phyloP scores from a whole-genome alignment of 805 yeast genomes.

The Candida railenensis region DNA sequence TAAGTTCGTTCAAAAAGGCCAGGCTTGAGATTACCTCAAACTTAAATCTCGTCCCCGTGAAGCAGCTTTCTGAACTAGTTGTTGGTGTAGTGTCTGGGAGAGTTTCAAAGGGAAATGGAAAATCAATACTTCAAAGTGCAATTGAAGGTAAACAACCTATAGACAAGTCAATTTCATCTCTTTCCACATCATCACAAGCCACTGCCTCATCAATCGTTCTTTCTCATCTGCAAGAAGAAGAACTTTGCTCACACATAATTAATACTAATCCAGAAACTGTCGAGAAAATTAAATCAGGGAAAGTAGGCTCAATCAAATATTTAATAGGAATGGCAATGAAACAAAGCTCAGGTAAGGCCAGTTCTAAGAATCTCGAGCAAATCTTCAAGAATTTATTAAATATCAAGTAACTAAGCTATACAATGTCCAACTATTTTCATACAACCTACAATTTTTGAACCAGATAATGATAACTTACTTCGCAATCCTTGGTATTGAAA shows the following conservation, averaged over 20 bases:
- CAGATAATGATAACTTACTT: background rate
- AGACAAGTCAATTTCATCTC: background rate
- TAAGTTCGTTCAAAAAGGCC: slow-evolving; percentile 65
- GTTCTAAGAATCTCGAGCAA: slow-evolving; percentile 27
- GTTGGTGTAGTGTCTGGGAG: slow-evolving; percentile 29
- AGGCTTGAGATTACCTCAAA: slow-evolving; percentile 28
- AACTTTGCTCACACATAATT: slow-evolving; percentile 47
- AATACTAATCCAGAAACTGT: slow-evolving; percentile 53
- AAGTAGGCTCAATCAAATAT: slow-evolving; percentile 67
- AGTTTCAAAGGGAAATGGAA: background rate
- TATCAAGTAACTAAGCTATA: background rate
- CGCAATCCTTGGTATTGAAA: background rate
- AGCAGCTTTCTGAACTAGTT: slow-evolving; percentile 55
- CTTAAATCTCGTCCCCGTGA: slow-evolving; percentile 28
- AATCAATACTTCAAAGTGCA: background rate
- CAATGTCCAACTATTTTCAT: background rate
- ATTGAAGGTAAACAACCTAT: background rate
- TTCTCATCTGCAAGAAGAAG: slow-evolving; percentile 13
- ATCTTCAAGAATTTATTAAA: slow-evolving; percentile 23
- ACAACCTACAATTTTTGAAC: background rate
- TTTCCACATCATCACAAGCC: background rate
- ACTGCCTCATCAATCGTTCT: background rate
- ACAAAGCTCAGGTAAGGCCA: slow-evolving; percentile 63
- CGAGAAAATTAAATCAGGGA: slow-evolving; percentile 53
- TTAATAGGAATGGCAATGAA: slow-evolving; percentile 86